Evolutionary conservation across 1,139 yeast species (phyloP), one percentile per base, ranked within the genome.

Genomic region (Hyphopichia buzzinii): DNA sequence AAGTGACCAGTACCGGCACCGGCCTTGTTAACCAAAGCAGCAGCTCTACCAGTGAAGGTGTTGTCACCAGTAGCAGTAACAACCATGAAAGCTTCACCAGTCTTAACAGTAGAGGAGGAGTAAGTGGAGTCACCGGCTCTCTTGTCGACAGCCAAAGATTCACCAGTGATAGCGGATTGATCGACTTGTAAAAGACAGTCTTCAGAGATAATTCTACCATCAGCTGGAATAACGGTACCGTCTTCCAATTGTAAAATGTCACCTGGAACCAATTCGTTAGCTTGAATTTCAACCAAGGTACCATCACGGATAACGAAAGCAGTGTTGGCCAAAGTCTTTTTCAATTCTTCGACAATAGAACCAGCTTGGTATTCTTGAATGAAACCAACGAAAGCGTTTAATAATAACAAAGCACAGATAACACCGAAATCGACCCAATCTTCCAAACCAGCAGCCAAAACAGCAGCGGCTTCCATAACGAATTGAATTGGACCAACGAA

Each of bases 391-490:
- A 74, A 72, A 50, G 97, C 97, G 72, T 90, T 90, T 66, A 90
- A 81, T 66, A 84, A 59, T 55, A 90, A 77, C 57, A 90, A 74
- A 67, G 85, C 97, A 69, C 88, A 81, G 62, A 90, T 89, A 66
- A 90, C 97, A 80, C 97, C 97, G 76, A 89, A 89, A 79, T 89
- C 97, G 62, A 90, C 96, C 97, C 97, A 90, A 74, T 89, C 97
- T 73, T 88, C 94, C 59, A 90, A 79, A 84, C 97, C 97, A 50
- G 96, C 96, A 56, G 97, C 97, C 67, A 90, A 78, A 47, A 89
- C 79, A 57, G 97, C 97, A 59, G 97, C 97, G 63, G 95, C 89
- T 74, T 89, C 97, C 97, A 90, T 90, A 64, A 90, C 97, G 82
- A 90, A 90, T 76, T 90, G 97, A 67, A 90, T 89, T 53, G 97